Base-by-base conservation (phyloP, 2,329 filamentous ascomycete species). In the Elsinoe ampelina region DNA sequence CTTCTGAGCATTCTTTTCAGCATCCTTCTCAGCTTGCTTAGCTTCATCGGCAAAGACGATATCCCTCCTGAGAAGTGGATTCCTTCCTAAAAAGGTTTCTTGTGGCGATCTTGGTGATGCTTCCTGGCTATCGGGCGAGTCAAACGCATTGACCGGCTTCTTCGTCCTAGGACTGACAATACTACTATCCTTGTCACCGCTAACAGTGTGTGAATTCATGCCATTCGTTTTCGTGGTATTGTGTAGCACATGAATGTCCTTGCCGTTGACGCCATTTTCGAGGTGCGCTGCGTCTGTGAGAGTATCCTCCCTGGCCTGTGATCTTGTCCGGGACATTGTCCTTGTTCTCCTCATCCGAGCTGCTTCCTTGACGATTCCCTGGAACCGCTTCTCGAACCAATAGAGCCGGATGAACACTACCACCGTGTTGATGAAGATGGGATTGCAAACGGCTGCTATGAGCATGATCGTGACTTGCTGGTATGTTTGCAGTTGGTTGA, bases 371-470 rank as follows among this genome's bases (percentile, higher is more conserved):
- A 87, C 90, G 61, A 95, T 81, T 64, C 87, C 80, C 67, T 95
- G 87, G 68, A 98, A 97, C 6, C 91, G 83, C 71, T 95, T 95
- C 72, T 98, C 91, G 68, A 98, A 98, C 92, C 92, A 98, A 72
- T 95, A 96, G 1, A 98, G 77, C 22, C 93, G 86, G 12, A 97
- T 79, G 64, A 95, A 92, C 6, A 98, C 93, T 43, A 98, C 89
- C 43, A 82, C 86, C 1, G 87, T 82, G 66, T 95, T 84, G 64
- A 95, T 85, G 47, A 87, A 84, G 60, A 95, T 93, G 0, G 90
- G 90, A 52, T 89, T 95, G 22, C 85, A 83, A 11, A 89, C 64
- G 77, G 89, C 84, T 3, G 85, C 76, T 39, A 88, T 77, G 5
- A 90, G 65, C 64, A 86, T 90, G 22, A 95, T 73, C 52, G 87